Evolutionary conservation across 306 rosid genomes (phyloP), one percentile per base, ranked within the genome.

Genomic region (Oemleria cerasiformis): DNA sequence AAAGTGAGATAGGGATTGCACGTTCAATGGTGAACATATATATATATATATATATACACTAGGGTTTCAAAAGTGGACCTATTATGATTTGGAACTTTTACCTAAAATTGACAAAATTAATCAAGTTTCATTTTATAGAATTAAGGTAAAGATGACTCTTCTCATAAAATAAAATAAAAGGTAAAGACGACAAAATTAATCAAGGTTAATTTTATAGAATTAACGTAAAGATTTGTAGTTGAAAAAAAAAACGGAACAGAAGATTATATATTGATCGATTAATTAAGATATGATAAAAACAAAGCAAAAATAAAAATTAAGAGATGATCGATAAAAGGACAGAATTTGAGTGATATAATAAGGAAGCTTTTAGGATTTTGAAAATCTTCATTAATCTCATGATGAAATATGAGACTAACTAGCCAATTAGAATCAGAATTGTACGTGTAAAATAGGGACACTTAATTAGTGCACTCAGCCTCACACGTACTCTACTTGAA

Each of bases 261-360:
- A 2, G 2, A n/a, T n/a, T n/a, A n/a, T n/a, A 25, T 1, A 25
- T 25, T 25, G 30, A 25, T 25, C 1, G 30, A 25, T 25, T 25
- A 1, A 25, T 25, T 25, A 25, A 25, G 30, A 25, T 25, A n/a
- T 25, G 30, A 25, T 25, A 25, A 25, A 25, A 25, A 2, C 30
- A 25, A 25, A 25, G 30, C 30, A 25, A 25, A 25, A 25, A 25
- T 25, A 36, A 68, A 50, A 38, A 68, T 68, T 68, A 50, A 36
- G 42, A 47, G 72, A 36, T 20, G n/a, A n/a, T n/a, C n/a, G 8
- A 49, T 44, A 49, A 40, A 67, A 67, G 12, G 4, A 30, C 34
- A 51, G 72, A 47, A 47, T 68, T n/a, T n/a, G 72, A 68, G 72
- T 50, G 11, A 68, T 36, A 68, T n/a, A 39, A 68, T n/a, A 39